A percentile compares a stretch with the other conserved stretches of the same genome.
These are phyloP conservation scores for Ascochyta koolunga DNA, from an alignment of 2,329 filamentous ascomycete genomes.

Conservation along the genomic window DNA sequence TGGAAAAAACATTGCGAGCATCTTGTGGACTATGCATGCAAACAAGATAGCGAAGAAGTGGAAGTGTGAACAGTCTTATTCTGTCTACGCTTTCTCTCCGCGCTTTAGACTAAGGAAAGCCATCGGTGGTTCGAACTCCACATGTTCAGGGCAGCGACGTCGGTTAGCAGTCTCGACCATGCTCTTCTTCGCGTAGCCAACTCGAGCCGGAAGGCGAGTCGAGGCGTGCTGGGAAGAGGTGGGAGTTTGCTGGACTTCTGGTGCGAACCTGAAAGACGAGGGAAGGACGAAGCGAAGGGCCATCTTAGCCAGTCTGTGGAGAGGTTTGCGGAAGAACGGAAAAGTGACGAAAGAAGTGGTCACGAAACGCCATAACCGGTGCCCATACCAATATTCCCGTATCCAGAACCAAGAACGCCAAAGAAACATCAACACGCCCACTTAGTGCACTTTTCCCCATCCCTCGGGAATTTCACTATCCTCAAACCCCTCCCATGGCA, in stretches of 20 bases:
- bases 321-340: not conserved
- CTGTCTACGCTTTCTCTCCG: too few species aligned
- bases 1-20: too few species aligned
- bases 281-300: not conserved
- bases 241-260: not conserved
- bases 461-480: conserved; percentile 24
- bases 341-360: not conserved
- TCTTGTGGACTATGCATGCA: too few species aligned
- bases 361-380: not conserved
- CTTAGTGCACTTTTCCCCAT: conserved; percentile 9
- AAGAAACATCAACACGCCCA: not conserved
- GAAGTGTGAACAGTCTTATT: too few species aligned
- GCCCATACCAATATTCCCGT: not conserved
- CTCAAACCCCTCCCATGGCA: conserved; percentile 50
- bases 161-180: not conserved
- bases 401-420: conserved; percentile 6
- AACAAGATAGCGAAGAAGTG: too few species aligned
- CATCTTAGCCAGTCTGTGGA: not conserved
- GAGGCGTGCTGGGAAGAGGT: not conserved
- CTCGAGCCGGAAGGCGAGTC: conserved; percentile 14
- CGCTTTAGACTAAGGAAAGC: too few species aligned
- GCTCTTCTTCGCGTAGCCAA: not conserved
- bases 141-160: not conserved
- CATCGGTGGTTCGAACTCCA: too few species aligned
- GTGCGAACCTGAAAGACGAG: not conserved